Base-by-base conservation (phyloP, 2,329 filamentous ascomycete genomes). In the Penicillium sp. region DNA sequence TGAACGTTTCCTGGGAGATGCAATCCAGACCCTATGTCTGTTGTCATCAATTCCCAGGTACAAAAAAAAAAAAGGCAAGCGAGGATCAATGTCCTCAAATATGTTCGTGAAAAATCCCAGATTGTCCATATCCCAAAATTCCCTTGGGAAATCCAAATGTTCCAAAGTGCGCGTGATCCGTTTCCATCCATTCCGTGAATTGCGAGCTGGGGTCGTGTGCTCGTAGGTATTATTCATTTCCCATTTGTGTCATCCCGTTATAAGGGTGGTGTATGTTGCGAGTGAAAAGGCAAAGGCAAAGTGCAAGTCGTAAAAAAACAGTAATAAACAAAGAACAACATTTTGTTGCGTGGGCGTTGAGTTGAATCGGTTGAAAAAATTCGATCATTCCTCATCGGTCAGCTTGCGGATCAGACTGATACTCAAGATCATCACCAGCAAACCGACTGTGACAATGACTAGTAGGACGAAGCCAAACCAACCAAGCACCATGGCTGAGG, bases 391-490 rank as follows among this genome's bases (percentile, higher is more conserved):
- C 7, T 78, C 77, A 56, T 79, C 77, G 4, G 77, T 78, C 62
- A 80, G 65, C 66, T 88, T 82, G 64, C 85, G 82, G 61, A 97
- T 77, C 53, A 96, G 82, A 63, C 87, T 84, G 70, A 97, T 94
- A 77, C 92, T 97, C 72, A 97, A 78, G 67, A 97, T 96, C 92
- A 97, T 97, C 68, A 97, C 89, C 58, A 99, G 79, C 74, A 97
- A 61, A 52, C 93, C 94, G 68, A 97, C 94, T 45, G 93, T 97
- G 49, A 97, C 93, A 58, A 97, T 88, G 66, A 99, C 96, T 61
- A 99, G 81, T 49, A 97, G 75, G 21, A 90, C 88, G 69, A 99
- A 97, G 40, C 90, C 90, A 75, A 99, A 97, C 94, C 94, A 99
- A 55, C 94, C 94, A 68, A 99, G 81, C 16, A 97, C 90, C 90